phyloP scores from a whole-genome alignment of 2,329 filamentous ascomycete genomes.

The Verticillium klebahnii region DNA sequence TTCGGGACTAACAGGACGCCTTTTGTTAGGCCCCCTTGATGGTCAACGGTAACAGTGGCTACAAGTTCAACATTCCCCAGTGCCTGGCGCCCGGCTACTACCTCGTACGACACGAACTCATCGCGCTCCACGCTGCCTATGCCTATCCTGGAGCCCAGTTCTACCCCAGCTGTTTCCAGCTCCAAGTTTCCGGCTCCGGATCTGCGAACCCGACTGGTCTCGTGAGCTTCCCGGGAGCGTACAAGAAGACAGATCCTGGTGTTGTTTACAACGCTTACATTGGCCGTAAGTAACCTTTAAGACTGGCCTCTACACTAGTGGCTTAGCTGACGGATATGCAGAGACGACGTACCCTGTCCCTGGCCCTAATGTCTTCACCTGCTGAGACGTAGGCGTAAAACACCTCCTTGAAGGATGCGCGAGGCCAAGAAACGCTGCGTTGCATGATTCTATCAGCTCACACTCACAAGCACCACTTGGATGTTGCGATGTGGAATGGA shows the following conservation, averaged over 20 bases:
- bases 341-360: constrained; percentile 36
- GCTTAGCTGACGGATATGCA: neutral
- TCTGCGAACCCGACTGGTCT: constrained; percentile 33
- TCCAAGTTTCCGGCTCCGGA: constrained; percentile 47
- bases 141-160: constrained; percentile 51
- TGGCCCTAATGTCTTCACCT: constrained; percentile 37
- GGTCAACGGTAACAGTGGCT: constrained; percentile 33
- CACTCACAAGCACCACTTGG: no score
- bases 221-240: constrained; percentile 52
- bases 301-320: constrained; percentile 15
- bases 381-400: no score
- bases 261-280: constrained; percentile 48
- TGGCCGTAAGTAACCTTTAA: neutral
- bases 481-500: no score
- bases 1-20: no score
- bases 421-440: no score
- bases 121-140: constrained; percentile 46
- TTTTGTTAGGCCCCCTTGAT: constrained; percentile 33
- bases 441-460: no score
- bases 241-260: constrained; percentile 44
- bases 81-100: constrained; percentile 51
- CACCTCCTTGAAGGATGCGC: no score
- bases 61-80: constrained; percentile 47
- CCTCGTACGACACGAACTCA: constrained; percentile 54
- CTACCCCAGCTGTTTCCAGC: constrained; percentile 55